Base-by-base conservation (phyloP, 441 rosid genomes). In the Bocquillonia castaneifolia region DNA sequence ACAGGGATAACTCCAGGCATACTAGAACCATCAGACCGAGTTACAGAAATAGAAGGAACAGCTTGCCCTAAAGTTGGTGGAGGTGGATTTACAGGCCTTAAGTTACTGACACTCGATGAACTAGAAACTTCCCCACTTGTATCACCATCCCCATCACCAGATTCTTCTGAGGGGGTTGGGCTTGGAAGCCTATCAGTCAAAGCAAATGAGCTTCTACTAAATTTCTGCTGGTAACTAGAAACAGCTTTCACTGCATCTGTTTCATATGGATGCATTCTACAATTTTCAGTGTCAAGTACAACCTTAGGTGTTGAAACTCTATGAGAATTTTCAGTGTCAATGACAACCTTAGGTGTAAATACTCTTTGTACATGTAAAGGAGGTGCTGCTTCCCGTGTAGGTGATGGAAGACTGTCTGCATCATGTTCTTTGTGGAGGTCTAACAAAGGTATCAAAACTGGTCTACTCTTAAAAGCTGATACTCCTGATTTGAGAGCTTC, bases 341-440 rank as follows among this genome's bases (percentile, higher is more conserved):
- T 76, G 10, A 66, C 72, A 68, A 69, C 67, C 78, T 80, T 86
- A 59, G 76, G 76, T 53, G 63, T 48, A 71, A 71, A 74, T 36
- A 83, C 69, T 67, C 79, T 80, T 36, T 79, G 76, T 18, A 79
- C 61, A 25, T 85, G 85, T 44, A 85, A 68, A 55, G 74, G 67
- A 28, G 88, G 87, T 23, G 87, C 71, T 47, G 86, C 77, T 74
- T 90, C 92, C 66, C 85, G 85, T 47, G 98, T 95, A 23, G 99
- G 99, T 23, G 98, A 95, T 14, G 99, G 98, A 74, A 95, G 97
- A 71, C 93, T 90, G 82, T 92, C 95, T 47, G 74, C 86, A 73
- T 95, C 98, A 76, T 95, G 99, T 78, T 82, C 95, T 85, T 84
- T 92, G 72, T 92, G 96, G 73, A 92, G 97, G 82, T 95, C 98